These are phyloP conservation scores for Linum lewisii DNA, from an alignment of 345 rosid genomes.

Conservation along the genomic window DNA sequence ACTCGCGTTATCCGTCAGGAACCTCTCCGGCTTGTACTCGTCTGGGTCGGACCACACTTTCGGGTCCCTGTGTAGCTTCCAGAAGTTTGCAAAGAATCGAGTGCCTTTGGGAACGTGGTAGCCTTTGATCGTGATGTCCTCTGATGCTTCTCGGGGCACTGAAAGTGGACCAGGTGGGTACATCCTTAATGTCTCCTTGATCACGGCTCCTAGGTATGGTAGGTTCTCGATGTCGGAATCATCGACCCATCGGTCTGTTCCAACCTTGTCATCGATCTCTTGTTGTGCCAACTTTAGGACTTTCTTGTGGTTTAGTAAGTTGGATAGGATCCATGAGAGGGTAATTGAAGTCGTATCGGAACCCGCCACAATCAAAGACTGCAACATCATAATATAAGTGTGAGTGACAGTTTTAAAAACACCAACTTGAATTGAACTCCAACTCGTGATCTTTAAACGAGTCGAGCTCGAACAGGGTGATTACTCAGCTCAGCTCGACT, in stretches of 20 bases:
- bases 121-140: constrained; percentile 22
- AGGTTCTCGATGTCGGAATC: constrained; percentile 14
- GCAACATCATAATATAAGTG: no score
- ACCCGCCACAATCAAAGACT: constrained; percentile 13
- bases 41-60: constrained; percentile 20
- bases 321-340: constrained; percentile 8
- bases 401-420: no score
- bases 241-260: constrained; percentile 10
- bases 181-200: constrained; percentile 32
- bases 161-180: constrained; percentile 27
- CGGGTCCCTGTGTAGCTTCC: constrained; percentile 31
- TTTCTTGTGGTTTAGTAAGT: constrained; percentile 6
- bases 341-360: constrained; percentile 11
- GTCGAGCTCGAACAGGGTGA: no score
- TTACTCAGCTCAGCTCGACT: no score
- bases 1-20: constrained; percentile 16
- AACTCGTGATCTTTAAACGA: no score
- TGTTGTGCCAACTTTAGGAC: constrained; percentile 11
- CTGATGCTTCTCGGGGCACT: constrained; percentile 20
- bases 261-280: constrained; percentile 12
- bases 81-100: constrained; percentile 15
- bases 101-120: constrained; percentile 31
- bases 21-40: constrained; percentile 28
- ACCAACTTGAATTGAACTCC: no score
- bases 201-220: constrained; percentile 15